Conservation (phyloP, 2,329 filamentous ascomycete species). For the Metarhizium guizhouense region DNA sequence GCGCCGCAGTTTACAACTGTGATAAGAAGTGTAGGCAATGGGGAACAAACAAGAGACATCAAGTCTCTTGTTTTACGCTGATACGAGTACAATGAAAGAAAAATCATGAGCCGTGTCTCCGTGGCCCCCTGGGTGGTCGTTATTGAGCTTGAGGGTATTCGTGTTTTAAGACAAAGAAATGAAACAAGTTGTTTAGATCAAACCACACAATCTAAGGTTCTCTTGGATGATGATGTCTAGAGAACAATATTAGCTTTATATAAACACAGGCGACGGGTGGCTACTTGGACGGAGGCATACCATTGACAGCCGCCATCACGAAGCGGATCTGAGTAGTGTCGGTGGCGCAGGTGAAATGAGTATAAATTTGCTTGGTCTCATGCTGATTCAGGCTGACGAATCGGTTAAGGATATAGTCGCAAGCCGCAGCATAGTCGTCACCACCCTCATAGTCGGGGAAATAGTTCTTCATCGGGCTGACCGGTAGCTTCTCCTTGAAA, state of each 20-base stretch:
- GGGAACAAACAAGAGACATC: not conserved
- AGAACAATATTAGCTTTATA: slow-evolving; percentile 29
- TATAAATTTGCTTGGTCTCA: slow-evolving; percentile 99
- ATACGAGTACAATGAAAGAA: slow-evolving; percentile 23
- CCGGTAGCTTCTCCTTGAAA: slow-evolving; percentile 76
- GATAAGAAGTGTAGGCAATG: not conserved
- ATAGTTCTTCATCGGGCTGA: slow-evolving; percentile 81
- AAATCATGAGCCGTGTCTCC: slow-evolving; percentile 28
- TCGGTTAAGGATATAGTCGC: slow-evolving; percentile 97
- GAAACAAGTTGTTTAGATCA: slow-evolving; percentile 62
- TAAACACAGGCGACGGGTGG: not conserved
- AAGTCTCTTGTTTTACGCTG: slow-evolving; percentile 14
- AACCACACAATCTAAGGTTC: slow-evolving; percentile 91
- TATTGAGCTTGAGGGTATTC: slow-evolving; percentile 36
- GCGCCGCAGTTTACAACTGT: not conserved
- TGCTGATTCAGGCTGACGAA: slow-evolving; percentile 98
- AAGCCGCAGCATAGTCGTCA: slow-evolving; percentile 89
- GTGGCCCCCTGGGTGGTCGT: slow-evolving; percentile 29
- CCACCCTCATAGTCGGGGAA: slow-evolving; percentile 91
- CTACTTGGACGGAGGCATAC: slow-evolving; percentile 41
- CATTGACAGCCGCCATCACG: slow-evolving; percentile 99
- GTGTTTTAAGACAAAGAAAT: slow-evolving; percentile 20
- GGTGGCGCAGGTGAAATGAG: slow-evolving; percentile 97
- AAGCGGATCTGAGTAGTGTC: slow-evolving; percentile 99
- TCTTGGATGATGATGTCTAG: slow-evolving; percentile 99